Conservation (phyloP, 1,284 basidiomycete species). For the Apiotrichum gracile region DNA sequence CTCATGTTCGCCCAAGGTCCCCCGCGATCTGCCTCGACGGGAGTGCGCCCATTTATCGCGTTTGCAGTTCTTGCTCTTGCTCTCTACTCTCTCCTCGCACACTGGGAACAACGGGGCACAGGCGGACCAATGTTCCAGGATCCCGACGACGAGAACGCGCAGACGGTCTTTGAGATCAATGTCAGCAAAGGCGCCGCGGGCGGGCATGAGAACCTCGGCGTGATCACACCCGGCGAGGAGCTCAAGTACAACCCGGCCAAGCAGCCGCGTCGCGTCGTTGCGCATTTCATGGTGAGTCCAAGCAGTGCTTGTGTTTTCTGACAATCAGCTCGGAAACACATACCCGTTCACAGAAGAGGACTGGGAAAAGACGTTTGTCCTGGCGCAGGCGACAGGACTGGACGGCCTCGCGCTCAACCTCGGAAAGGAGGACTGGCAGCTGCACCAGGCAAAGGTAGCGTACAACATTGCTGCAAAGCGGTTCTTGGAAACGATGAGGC, state of each 20-base stretch:
- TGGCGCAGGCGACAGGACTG: constrained; percentile 38
- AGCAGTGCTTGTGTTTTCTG: too few species aligned
- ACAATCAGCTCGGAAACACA: constrained; percentile 45
- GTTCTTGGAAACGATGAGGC: not conserved
- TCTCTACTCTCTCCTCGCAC: constrained; percentile 15
- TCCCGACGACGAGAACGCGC: not conserved
- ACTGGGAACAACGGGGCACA: constrained; percentile 15
- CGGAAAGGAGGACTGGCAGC: constrained; percentile 46
- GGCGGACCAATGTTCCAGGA: constrained; percentile 2
- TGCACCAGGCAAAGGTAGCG: constrained; percentile 35
- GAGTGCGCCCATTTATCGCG: constrained; percentile 8
- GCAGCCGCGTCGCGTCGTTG: constrained; percentile 29
- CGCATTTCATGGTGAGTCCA: constrained; percentile 48
- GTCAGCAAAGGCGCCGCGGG: not conserved
- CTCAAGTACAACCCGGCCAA: not conserved
- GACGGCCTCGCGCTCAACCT: constrained; percentile 47
- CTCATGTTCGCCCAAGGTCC: too few species aligned
- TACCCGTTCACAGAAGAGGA: constrained; percentile 40
- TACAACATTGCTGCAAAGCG: constrained; percentile 20
- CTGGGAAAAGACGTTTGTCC: constrained; percentile 39
- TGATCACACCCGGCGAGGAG: not conserved
- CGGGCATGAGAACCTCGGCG: not conserved
- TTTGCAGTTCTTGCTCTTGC: constrained; percentile 11
- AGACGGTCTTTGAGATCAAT: constrained; percentile 4
- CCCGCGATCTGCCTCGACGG: not conserved